Base-by-base conservation (phyloP, 345 rosid genomes). In the Rubroshorea leprosula region DNA sequence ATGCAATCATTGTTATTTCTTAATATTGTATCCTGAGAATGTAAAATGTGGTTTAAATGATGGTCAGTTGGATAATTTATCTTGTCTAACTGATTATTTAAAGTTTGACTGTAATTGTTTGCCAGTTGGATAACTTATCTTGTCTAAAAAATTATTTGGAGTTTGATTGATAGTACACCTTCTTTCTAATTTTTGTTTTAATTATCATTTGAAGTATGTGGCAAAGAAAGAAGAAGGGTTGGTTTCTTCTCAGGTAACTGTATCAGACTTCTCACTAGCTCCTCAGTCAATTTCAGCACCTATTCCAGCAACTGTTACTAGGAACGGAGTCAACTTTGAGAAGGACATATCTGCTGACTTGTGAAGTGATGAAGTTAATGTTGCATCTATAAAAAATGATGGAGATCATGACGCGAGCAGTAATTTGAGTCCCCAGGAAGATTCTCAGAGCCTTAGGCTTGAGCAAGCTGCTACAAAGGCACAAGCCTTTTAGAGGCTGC, bases 401-500 rank as follows among this genome's bases (percentile, higher is more conserved):
- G 68, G 57, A 60, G 59, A 35, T 20, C 57, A 20, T 52, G 55
- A 14, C 5, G 0, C 41, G 0, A 49, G 19, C 10, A 50, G 43
- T 52, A 66, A 62, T 64, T 23, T 57, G 35, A 72, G 68, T 61
- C 65, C 74, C 35, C 65, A 49, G 26, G 73, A 75, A 55, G 86
- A 67, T 67, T 58, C 77, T 58, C 82, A 67, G 60, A 67, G 72
- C 38, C 55, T 68, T 49, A 73, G 68, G 67, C 80, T 60, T 19
- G 86, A 84, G 58, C 66, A 73, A 67, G 90, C 88, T 72, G 97
- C 83, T 18, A 80, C 61, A 1, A 78, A 61, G 62, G 80, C 76
- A 46, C 95, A 86, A 66, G 80, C 95, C 83, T 54, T 60, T 83
- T 63, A 81, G 89, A 75, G 89, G 92, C 62, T 78, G 64, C 71